These are phyloP conservation scores for Kandelia obovata DNA, from an alignment of 345 rosid genomes.

Conservation along the genomic window DNA sequence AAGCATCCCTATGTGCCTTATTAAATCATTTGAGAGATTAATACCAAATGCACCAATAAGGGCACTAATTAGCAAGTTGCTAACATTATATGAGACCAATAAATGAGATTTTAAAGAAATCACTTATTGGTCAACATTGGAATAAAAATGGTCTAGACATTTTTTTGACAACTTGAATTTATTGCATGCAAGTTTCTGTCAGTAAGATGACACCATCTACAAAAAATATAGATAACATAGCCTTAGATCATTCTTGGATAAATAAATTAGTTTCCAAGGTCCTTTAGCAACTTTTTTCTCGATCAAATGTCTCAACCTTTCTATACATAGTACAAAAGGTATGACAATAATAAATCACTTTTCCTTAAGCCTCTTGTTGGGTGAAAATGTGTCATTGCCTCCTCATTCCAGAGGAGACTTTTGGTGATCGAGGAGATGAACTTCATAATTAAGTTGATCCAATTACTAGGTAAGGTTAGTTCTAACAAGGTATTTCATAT, in stretches of 20 bases:
- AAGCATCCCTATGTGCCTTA: too few relatives aligned
- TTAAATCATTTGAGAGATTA: too few relatives aligned
- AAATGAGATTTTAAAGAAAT: too few relatives aligned
- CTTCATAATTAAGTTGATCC: background rate
- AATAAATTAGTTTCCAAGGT: background rate
- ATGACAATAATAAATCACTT: background rate
- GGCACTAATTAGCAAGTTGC: too few relatives aligned
- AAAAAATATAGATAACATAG: background rate
- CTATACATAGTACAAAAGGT: background rate
- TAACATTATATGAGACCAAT: too few relatives aligned
- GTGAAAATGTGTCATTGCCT: accelerated
- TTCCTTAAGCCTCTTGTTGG: background rate
- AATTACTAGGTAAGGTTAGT: too few relatives aligned
- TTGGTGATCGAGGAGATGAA: background rate
- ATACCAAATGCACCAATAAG: too few relatives aligned
- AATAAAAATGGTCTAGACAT: too few relatives aligned
- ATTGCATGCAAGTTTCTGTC: background rate
- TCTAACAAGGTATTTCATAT: too few relatives aligned
- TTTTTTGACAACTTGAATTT: too few relatives aligned
- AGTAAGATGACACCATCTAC: background rate
- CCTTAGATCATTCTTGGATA: accelerated
- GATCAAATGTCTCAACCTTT: background rate
- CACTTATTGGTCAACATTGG: too few relatives aligned
- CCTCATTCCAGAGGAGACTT: background rate
- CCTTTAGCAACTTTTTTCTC: background rate